Conservation (phyloP, 768 basidiomycete species). For the Lactifluus rugatus region DNA sequence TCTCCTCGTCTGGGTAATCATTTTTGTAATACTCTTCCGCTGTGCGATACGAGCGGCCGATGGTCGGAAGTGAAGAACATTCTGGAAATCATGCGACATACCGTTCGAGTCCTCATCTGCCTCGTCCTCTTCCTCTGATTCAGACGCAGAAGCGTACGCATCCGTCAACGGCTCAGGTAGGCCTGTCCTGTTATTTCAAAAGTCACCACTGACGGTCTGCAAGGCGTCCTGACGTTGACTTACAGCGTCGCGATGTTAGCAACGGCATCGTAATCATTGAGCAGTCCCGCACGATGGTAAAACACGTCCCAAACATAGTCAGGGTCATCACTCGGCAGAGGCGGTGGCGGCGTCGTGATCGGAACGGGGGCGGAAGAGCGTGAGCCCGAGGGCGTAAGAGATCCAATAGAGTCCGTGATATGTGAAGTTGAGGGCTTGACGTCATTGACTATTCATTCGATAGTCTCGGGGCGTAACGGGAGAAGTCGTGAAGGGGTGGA, state of each 20-base stretch:
- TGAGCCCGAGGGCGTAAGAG: conserved; percentile 10
- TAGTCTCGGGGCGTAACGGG: not conserved
- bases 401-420: conserved; percentile 1
- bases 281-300: conserved; percentile 54
- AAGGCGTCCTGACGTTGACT: conserved; percentile 21
- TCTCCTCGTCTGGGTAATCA: conserved; percentile 71
- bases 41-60: conserved; percentile 22
- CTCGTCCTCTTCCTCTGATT: conserved; percentile 60
- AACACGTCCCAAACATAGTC: conserved; percentile 85
- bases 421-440: conserved; percentile 1
- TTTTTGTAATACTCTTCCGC: conserved; percentile 81
- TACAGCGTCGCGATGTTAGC: conserved; percentile 57
- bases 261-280: conserved; percentile 48
- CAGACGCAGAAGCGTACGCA: conserved; percentile 42
- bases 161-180: conserved; percentile 49
- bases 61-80: not conserved
- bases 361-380: not conserved
- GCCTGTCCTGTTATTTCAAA: conserved; percentile 39
- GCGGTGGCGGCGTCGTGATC: conserved; percentile 2
- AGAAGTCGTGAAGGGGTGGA: not conserved
- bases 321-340: conserved; percentile 23
- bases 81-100: conserved; percentile 23
- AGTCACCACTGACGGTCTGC: not conserved
- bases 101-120: conserved; percentile 83
- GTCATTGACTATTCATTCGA: conserved; percentile 4